Base-by-base conservation (phyloP, 2,329 filamentous ascomycete species). In the Fusarium caatingaense region DNA sequence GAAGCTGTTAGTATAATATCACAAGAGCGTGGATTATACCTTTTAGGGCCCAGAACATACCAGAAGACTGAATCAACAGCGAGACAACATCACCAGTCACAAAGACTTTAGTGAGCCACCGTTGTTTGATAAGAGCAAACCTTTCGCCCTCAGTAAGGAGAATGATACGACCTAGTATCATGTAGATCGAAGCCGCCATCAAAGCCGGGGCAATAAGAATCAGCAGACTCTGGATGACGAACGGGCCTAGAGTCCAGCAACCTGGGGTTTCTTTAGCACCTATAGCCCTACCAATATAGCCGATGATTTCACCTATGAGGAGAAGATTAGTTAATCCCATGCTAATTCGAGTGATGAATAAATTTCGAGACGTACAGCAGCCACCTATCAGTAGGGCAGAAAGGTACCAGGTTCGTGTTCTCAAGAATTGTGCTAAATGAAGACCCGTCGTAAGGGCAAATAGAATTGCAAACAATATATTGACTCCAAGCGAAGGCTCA, bases 101-200 rank as follows among this genome's bases (percentile, higher is more conserved):
- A 58, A 86, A 87, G 34, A 85, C 75, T 66, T 83, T 84, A 11
- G 84, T 86, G 18, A 86, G 72, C 80, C 81, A 83, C 9, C 49
- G 77, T 2, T 77, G 75, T 3, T 76, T 76, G 40, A 87, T 80
- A 21, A 84, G 62, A 0, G 83, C 81, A 55, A 79, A 74, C 0
- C 75, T 50, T 40, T 81, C 78, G 9, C 79, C 82, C 20, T 83
- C 71, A 3, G 78, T 70, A 21, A 79, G 73, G 6, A 67, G 41
- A 28, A 82, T 80, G 46, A 83, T 74, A 1, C 82, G 77, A 9
- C 82, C 82, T 8, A 84, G 78, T 4, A 78, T 78, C 82, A 84
- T 84, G 73, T 84, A 84, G 60, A 84, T 81, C 5, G 79, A 78
- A 3, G 82, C 83, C 8, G 82, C 82, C 68, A 82, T 81, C 28